Conservation (phyloP, 129 eudicot species). For the Silybum marianum region DNA sequence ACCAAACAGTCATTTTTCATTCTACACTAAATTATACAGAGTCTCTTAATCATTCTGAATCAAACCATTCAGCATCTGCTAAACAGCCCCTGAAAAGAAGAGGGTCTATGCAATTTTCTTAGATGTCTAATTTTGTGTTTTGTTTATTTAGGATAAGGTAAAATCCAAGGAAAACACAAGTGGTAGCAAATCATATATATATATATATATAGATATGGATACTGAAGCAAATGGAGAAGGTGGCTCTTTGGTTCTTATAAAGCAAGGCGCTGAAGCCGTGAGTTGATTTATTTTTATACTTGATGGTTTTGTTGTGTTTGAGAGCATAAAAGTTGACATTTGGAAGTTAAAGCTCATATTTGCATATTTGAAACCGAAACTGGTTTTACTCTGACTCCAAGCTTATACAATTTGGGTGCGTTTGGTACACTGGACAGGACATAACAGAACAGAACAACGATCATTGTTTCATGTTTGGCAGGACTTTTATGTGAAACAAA, state of each 20-base stretch:
- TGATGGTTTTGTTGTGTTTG: conserved; percentile 5
- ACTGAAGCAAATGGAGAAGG: conserved; percentile 45
- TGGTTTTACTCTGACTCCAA: background rate
- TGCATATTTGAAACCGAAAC: background rate
- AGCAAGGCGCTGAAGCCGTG: conserved; percentile 99
- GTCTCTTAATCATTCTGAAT: too few species aligned
- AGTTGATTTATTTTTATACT: conserved; percentile 33
- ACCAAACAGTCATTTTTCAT: too few species aligned
- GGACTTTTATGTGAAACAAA: too few species aligned
- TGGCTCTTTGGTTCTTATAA: conserved; percentile 61
- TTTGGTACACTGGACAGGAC: background rate
- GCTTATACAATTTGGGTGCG: background rate
- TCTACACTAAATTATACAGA: too few species aligned
- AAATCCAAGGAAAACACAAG: conserved; percentile 10
- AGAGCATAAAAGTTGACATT: background rate
- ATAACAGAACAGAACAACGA: background rate
- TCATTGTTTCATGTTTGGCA: background rate
- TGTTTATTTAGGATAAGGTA: conserved; percentile 8
- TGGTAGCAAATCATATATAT: background rate
- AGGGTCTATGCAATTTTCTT: background rate
- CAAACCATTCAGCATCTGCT: too few species aligned
- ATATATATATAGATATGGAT: conserved; percentile 68
- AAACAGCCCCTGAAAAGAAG: background rate
- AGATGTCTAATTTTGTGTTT: conserved; percentile 8
- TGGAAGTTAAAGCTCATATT: background rate